Percentiles rank a stretch among this genome's conserved stretches.
phyloP scores from a whole-genome alignment of 23 red algal genomes.

The Gracilaria vermiculophylla region DNA sequence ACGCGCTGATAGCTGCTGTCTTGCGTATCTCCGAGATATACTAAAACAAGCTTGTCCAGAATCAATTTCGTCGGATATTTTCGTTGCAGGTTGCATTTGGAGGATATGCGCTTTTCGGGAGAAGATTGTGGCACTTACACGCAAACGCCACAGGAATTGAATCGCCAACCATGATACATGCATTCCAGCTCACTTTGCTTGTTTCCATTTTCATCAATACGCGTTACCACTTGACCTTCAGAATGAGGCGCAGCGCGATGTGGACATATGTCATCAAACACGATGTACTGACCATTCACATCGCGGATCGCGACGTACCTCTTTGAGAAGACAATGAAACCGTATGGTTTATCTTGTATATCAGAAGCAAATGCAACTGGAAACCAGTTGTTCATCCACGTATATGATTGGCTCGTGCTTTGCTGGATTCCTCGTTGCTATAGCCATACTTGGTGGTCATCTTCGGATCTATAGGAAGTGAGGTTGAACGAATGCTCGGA shows the following conservation, averaged over 20 bases:
- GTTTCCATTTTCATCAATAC: background rate
- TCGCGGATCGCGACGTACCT: constrained; percentile 38
- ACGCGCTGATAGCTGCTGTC: background rate
- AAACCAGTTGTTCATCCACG: constrained; percentile 51
- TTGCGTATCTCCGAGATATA: constrained; percentile 32
- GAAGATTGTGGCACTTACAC: constrained; percentile 11
- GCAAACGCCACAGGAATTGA: constrained; percentile 29
- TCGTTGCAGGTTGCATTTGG: background rate
- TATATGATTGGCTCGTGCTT: background rate
- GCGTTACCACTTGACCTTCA: constrained; percentile 29
- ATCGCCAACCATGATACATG: constrained; percentile 54
- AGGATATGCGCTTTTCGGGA: background rate
- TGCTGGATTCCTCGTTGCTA: background rate
- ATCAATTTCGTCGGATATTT: constrained; percentile 21
- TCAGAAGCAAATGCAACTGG: constrained; percentile 25
- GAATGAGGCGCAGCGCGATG: constrained; percentile 63
- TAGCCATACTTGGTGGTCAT: no score
- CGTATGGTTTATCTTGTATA: background rate
- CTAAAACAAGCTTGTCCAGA: constrained; percentile 4
- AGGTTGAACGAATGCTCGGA: no score
- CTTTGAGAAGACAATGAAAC: constrained; percentile 15
- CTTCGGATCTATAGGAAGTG: no score
- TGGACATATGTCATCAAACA: constrained; percentile 55
- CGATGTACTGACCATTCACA: constrained; percentile 19
- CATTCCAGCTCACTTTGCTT: constrained; percentile 29